Evolutionary conservation across 805 yeast genomes (phyloP).

Genomic region (Torulaspora indica): DNA sequence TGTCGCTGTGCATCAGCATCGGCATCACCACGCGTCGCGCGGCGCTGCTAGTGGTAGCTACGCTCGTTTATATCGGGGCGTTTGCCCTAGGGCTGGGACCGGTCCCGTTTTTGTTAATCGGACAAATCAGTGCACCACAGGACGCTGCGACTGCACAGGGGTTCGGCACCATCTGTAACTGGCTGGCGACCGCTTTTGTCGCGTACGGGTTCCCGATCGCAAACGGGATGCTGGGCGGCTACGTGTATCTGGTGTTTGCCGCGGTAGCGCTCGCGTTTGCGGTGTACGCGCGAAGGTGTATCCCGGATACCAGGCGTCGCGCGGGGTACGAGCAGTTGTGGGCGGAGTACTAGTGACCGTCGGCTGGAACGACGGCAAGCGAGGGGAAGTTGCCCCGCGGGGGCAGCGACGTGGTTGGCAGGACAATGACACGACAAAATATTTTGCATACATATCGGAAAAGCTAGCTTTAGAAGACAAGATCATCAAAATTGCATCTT

Average conservation of each 20-base stretch:
- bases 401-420: no score
- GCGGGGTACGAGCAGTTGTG: constrained; percentile 63
- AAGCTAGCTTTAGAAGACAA: no score
- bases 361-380: no score
- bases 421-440: no score
- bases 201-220: constrained; percentile 78
- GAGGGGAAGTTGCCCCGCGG: no score
- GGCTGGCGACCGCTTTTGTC: constrained; percentile 81
- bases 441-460: no score
- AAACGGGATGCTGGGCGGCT: constrained; percentile 64
- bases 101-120: constrained; percentile 81
- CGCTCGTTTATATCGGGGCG: constrained; percentile 69
- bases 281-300: constrained; percentile 37
- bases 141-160: constrained; percentile 87
- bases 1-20: constrained; percentile 57
- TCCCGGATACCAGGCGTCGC: constrained; percentile 79
- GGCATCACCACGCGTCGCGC: constrained; percentile 55
- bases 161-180: constrained; percentile 85
- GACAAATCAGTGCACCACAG: constrained; percentile 78
- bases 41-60: constrained; percentile 52
- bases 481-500: no score
- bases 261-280: constrained; percentile 48
- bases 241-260: constrained; percentile 71
- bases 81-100: constrained; percentile 96
- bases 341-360: constrained; percentile 36